Percentiles rank a stretch among this genome's conserved stretches.
Conservation (phyloP, 208 protist species). For the Leishmania guyanensis region DNA sequence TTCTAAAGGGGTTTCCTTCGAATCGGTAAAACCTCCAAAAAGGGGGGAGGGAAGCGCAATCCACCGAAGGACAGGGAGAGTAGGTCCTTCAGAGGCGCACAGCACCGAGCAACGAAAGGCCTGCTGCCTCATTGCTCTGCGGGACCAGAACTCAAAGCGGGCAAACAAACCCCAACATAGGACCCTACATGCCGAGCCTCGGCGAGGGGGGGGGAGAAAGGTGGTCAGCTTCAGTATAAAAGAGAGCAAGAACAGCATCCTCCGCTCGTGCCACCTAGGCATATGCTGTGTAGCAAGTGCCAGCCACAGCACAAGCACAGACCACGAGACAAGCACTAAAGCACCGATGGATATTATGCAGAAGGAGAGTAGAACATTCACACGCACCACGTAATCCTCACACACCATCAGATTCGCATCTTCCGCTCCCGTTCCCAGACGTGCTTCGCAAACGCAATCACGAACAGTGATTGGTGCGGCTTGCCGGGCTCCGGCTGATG, state of each 20-base stretch:
- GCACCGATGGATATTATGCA: background rate
- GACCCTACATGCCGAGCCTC: background rate
- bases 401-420: slow-evolving; percentile 30
- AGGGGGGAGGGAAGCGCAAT: background rate
- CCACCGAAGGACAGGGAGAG: background rate
- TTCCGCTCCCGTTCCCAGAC: slow-evolving; percentile 81
- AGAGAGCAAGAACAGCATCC: background rate
- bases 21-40: background rate
- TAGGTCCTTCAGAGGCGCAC: background rate
- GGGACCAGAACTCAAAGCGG: background rate
- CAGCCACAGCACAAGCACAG: background rate
- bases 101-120: background rate
- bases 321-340: background rate
- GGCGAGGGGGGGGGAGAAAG: background rate
- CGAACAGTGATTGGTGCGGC: slow-evolving; percentile 83
- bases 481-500: slow-evolving; percentile 73
- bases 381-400: background rate
- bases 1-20: background rate
- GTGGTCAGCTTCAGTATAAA: background rate
- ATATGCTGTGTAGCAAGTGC: background rate
- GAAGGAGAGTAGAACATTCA: background rate
- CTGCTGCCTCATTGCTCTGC: background rate
- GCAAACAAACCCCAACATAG: background rate
- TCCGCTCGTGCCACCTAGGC: background rate
- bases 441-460: slow-evolving; percentile 76